These are phyloP conservation scores for Colletotrichum theobromicola DNA, from an alignment of 2,329 filamentous ascomycete genomes.

Conservation along the genomic window DNA sequence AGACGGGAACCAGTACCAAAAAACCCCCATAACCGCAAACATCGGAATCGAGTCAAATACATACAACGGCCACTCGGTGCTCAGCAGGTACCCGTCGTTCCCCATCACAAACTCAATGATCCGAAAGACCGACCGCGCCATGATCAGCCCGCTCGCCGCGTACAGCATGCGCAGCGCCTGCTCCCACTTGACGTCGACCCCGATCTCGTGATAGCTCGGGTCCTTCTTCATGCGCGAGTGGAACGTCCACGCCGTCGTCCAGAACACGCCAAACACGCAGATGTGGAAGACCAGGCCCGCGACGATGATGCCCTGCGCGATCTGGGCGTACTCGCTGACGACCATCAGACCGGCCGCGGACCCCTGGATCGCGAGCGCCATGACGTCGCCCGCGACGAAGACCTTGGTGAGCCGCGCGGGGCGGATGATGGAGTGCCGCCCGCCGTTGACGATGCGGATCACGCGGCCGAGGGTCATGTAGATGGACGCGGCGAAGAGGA, in stretches of 20 bases:
- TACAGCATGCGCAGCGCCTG: conserved; percentile 7
- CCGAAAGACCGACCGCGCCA: conserved; percentile 49
- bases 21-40: conserved; percentile 30
- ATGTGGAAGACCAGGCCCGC: conserved; percentile 63
- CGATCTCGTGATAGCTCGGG: neutral
- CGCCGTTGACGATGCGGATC: conserved; percentile 40
- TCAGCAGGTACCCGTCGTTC: conserved; percentile 41
- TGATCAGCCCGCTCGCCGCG: conserved; percentile 26
- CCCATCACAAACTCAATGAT: conserved; percentile 54
- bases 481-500: conserved; percentile 52
- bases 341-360: conserved; percentile 32
- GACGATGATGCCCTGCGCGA: conserved; percentile 42
- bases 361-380: conserved; percentile 36
- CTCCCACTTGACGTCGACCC: neutral
- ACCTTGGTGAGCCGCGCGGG: conserved; percentile 52
- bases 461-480: conserved; percentile 55
- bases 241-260: conserved; percentile 28
- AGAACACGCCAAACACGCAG: conserved; percentile 57
- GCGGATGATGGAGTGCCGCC: conserved; percentile 35
- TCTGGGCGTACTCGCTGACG: conserved; percentile 33
- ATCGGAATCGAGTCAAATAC: conserved; percentile 48
- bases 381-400: conserved; percentile 58
- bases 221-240: neutral
- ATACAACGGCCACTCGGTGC: conserved; percentile 47
- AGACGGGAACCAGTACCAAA: conserved; percentile 24